Evolutionary conservation across 2,329 filamentous ascomycete genomes (phyloP).

Genomic region (Clarireedia paspali): DNA sequence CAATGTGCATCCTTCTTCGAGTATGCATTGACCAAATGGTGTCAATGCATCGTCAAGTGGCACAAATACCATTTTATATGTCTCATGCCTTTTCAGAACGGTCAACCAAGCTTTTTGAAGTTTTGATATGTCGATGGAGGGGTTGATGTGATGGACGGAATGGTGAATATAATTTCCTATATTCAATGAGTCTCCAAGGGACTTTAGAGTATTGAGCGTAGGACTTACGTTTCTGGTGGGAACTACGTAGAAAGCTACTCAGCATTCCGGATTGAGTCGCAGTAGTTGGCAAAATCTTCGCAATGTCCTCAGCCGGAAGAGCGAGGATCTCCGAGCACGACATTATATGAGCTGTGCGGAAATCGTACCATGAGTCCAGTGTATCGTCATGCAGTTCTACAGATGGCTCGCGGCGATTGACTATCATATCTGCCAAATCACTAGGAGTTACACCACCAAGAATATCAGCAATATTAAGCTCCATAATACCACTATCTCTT

Average conservation of each 20-base stretch:
- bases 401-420: neutral
- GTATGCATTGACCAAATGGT: conserved; percentile 2
- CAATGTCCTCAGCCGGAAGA: neutral
- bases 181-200: neutral
- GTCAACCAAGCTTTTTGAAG: neutral
- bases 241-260: neutral
- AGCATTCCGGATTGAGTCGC: conserved; percentile 5
- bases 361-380: neutral
- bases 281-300: neutral
- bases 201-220: neutral
- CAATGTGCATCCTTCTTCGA: neutral
- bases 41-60: neutral
- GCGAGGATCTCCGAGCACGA: neutral
- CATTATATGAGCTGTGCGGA: neutral
- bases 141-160: neutral
- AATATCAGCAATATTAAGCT: conserved; percentile 2
- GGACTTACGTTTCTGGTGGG: neutral
- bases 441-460: neutral
- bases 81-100: neutral
- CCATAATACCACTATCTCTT: neutral
- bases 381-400: neutral
- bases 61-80: neutral
- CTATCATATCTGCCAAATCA: neutral
- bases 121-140: neutral
- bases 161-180: neutral